Conservation (phyloP, 805 yeast species). For the Yamadazyma nakazawae region DNA sequence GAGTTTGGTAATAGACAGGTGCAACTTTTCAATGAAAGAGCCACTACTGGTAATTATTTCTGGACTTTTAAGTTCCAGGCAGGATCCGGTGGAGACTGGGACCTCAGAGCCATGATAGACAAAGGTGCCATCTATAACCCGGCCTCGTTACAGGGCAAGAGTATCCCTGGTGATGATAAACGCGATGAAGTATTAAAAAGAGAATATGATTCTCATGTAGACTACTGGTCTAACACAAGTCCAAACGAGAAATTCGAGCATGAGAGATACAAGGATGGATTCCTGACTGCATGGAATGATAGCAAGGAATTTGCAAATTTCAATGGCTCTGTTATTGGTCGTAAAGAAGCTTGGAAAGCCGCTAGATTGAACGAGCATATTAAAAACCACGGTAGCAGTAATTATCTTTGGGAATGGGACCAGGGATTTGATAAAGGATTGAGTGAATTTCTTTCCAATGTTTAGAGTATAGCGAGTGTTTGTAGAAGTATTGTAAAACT, state of each 20-base stretch:
- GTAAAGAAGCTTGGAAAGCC: slow-evolving; percentile 63
- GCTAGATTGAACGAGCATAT: slow-evolving; percentile 65
- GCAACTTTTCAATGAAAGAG: slow-evolving; percentile 46
- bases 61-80: slow-evolving; percentile 88
- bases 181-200: slow-evolving; percentile 38
- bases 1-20: slow-evolving; percentile 61
- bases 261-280: slow-evolving; percentile 79
- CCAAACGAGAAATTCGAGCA: slow-evolving; percentile 67
- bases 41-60: slow-evolving; percentile 73
- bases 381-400: slow-evolving; percentile 50
- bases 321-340: slow-evolving; percentile 70
- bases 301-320: slow-evolving; percentile 63
- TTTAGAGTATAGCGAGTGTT: not conserved
- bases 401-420: slow-evolving; percentile 81
- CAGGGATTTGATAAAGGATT: slow-evolving; percentile 76
- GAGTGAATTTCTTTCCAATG: slow-evolving; percentile 29
- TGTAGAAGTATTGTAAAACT: too few species aligned
- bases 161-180: slow-evolving; percentile 38
- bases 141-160: slow-evolving; percentile 18
- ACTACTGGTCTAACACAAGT: slow-evolving; percentile 67
- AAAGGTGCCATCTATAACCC: slow-evolving; percentile 45
- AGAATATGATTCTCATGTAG: slow-evolving; percentile 45
- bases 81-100: slow-evolving; percentile 98
- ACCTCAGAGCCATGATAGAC: slow-evolving; percentile 72
- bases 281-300: slow-evolving; percentile 72